These are phyloP conservation scores for Pleurotus giganteus DNA, from an alignment of 768 basidiomycete species.

Conservation along the genomic window DNA sequence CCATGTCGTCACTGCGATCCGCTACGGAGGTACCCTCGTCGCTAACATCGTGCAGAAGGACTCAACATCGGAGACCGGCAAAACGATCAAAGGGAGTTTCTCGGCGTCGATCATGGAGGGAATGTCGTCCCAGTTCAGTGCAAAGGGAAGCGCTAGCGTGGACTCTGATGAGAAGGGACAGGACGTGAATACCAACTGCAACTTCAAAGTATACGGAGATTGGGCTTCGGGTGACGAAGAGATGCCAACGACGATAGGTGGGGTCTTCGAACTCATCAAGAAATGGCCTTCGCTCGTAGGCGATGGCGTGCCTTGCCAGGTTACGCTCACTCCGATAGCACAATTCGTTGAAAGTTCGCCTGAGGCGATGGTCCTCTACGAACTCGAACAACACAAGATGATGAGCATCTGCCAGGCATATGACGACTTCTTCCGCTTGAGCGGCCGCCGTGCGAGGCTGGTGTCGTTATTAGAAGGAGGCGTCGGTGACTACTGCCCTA, in stretches of 20 bases:
- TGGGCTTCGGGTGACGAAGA: neutral
- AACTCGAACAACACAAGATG: slow-evolving; percentile 10
- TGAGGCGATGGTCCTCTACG: slow-evolving; percentile 8
- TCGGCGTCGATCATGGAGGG: slow-evolving; percentile 9
- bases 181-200: slow-evolving; percentile 2
- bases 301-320: slow-evolving; percentile 15
- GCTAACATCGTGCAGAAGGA: slow-evolving; percentile 13
- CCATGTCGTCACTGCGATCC: slow-evolving; percentile 17
- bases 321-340: slow-evolving; percentile 13
- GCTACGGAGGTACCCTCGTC: slow-evolving; percentile 15
- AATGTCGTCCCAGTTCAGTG: slow-evolving; percentile 5
- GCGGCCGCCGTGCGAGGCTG: slow-evolving; percentile 6
- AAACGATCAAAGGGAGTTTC: slow-evolving; percentile 8
- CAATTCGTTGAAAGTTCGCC: slow-evolving; percentile 11
- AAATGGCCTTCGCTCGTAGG: slow-evolving; percentile 10
- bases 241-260: slow-evolving; percentile 13
- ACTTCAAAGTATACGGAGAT: slow-evolving; percentile 11
- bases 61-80: slow-evolving; percentile 11
- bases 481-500: slow-evolving; percentile 9
- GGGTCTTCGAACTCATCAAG: slow-evolving; percentile 14
- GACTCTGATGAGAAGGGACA: slow-evolving; percentile 1
- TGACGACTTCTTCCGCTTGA: slow-evolving; percentile 10
- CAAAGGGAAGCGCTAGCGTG: slow-evolving; percentile 4
- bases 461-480: neutral
- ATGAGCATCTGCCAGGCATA: slow-evolving; percentile 5